Evolutionary conservation across 2,329 filamentous ascomycete species (phyloP).

Genomic region (Fusarium sp.): DNA sequence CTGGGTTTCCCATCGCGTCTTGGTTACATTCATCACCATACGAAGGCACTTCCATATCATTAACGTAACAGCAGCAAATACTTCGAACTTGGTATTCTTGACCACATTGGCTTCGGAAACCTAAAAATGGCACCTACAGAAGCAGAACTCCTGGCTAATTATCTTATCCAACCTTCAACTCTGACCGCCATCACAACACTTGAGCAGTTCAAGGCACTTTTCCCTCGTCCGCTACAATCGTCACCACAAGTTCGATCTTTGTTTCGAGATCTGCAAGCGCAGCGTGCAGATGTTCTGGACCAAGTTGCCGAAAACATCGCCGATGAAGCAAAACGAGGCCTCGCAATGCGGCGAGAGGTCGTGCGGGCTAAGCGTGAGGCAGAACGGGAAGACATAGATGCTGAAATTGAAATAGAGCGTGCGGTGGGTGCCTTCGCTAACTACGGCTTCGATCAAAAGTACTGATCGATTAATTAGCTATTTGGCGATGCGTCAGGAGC

Average conservation of each 20-base stretch:
- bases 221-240: slow-evolving; percentile 74
- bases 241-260: slow-evolving; percentile 76
- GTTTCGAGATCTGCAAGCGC: slow-evolving; percentile 82
- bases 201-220: slow-evolving; percentile 79
- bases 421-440: slow-evolving; percentile 55
- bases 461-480: slow-evolving; percentile 58
- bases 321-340: slow-evolving; percentile 71
- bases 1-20: slow-evolving; percentile 30
- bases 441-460: background rate
- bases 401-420: slow-evolving; percentile 72
- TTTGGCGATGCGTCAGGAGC: slow-evolving; percentile 64
- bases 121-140: slow-evolving; percentile 77
- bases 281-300: slow-evolving; percentile 77
- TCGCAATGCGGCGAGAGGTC: slow-evolving; percentile 68
- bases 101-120: too few relatives aligned
- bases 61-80: background rate
- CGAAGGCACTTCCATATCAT: background rate
- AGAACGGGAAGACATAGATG: slow-evolving; percentile 68
- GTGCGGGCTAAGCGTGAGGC: slow-evolving; percentile 64
- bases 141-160: slow-evolving; percentile 78
- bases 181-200: slow-evolving; percentile 80
- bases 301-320: slow-evolving; percentile 73
- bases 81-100: too few relatives aligned
- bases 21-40: slow-evolving; percentile 6
- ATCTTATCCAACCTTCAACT: slow-evolving; percentile 80